Evolutionary conservation across 2,329 filamentous ascomycete genomes (phyloP).

Genomic region (Immersiporthe knoxdaviesiana): DNA sequence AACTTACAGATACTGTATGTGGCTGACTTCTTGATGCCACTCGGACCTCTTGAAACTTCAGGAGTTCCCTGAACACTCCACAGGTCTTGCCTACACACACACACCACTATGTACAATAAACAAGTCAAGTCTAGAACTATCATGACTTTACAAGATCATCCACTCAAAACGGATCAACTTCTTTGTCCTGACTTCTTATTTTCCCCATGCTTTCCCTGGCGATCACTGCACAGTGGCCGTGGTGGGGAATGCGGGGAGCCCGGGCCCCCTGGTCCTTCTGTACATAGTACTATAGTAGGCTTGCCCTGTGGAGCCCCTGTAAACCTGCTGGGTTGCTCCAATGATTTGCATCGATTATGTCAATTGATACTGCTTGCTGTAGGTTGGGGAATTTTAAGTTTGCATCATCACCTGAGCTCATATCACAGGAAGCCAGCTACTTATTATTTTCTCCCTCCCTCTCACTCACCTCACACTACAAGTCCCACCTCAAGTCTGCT

Average conservation of each 20-base stretch:
- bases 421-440: background rate
- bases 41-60: background rate
- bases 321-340: conserved; percentile 2
- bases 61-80: no score
- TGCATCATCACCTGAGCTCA: conserved; percentile 7
- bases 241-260: conserved; percentile 12
- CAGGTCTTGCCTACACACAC: background rate
- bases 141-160: background rate
- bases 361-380: background rate
- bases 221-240: background rate
- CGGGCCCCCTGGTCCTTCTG: background rate
- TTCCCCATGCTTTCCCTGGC: background rate
- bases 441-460: background rate
- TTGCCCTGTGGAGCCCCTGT: conserved; percentile 11
- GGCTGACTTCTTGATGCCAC: background rate
- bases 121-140: background rate
- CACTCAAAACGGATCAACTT: background rate
- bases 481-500: background rate
- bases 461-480: background rate
- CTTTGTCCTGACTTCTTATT: background rate
- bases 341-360: background rate
- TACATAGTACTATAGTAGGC: no score
- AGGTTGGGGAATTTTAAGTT: conserved; percentile 2
- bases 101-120: background rate
- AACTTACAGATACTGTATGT: no score